phyloP scores from a whole-genome alignment of 169 alveolate species.

The Eimeria maxima region DNA sequence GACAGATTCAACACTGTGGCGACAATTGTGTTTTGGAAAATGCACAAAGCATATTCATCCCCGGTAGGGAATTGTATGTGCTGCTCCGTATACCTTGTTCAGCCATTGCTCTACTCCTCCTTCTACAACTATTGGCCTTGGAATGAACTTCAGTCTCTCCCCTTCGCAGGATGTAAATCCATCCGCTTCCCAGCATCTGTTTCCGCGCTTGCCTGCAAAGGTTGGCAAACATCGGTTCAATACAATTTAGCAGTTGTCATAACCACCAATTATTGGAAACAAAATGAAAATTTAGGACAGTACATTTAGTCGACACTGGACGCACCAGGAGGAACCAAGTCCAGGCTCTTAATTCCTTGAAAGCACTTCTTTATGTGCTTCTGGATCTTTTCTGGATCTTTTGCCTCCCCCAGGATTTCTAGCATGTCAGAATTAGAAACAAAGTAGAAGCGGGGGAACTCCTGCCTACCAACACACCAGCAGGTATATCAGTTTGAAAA shows the following conservation, averaged over 20 bases:
- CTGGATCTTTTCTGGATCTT: conserved; percentile 94
- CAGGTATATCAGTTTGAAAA: background rate
- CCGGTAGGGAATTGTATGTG: background rate
- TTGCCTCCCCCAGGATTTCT: conserved; percentile 96
- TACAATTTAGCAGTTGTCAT: conserved; percentile 95
- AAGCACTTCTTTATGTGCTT: conserved; percentile 96
- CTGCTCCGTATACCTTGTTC: conserved; percentile 81
- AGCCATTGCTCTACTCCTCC: conserved; percentile 88
- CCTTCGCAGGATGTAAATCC: conserved; percentile 93
- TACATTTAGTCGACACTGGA: background rate
- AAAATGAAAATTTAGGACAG: background rate
- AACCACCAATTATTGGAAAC: conserved; percentile 77
- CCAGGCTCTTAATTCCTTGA: conserved; percentile 94
- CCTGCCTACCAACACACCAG: conserved; percentile 70
- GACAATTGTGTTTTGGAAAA: background rate
- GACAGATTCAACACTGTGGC: background rate
- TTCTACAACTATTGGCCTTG: conserved; percentile 80
- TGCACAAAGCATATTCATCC: background rate
- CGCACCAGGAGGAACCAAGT: conserved; percentile 87
- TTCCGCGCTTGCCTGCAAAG: conserved; percentile 80
- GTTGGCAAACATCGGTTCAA: conserved; percentile 24
- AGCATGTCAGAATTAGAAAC: conserved; percentile 97
- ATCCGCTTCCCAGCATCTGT: conserved; percentile 87
- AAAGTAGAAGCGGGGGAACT: conserved; percentile 97
- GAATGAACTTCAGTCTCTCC: conserved; percentile 89